These are phyloP conservation scores for Flueggea neowawraea DNA, from an alignment of 441 rosid species.

Conservation along the genomic window DNA sequence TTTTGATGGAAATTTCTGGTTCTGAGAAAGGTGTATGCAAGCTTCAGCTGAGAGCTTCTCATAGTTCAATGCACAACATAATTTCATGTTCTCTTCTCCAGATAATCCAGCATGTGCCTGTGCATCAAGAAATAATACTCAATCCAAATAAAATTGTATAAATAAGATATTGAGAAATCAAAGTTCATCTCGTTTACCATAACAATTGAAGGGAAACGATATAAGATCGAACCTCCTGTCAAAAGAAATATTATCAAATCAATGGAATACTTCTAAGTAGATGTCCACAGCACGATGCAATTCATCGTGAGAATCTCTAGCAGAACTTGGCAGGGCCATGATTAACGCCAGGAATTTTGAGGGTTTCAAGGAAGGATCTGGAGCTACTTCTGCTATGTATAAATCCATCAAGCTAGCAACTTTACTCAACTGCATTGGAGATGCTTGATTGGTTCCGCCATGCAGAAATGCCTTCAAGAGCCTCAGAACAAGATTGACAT, in stretches of 20 bases:
- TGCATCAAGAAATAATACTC: background rate
- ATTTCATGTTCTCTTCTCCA: slow-evolving; percentile 57
- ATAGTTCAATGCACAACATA: slow-evolving; percentile 45
- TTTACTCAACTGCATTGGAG: slow-evolving; percentile 36
- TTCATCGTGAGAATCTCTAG: slow-evolving; percentile 55
- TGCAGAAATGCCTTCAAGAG: slow-evolving; percentile 51
- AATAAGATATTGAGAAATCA: background rate
- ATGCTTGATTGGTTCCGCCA: slow-evolving; percentile 26
- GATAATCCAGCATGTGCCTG: slow-evolving; percentile 68
- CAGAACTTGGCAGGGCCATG: slow-evolving; percentile 58
- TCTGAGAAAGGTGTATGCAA: slow-evolving; percentile 49
- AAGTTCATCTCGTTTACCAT: background rate
- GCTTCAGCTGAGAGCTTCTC: slow-evolving; percentile 63
- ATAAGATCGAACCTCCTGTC: background rate
- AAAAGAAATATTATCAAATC: background rate
- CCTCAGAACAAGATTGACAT: slow-evolving; percentile 66
- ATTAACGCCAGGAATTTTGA: slow-evolving; percentile 62
- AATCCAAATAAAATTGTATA: background rate
- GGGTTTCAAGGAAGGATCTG: slow-evolving; percentile 69
- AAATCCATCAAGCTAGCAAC: slow-evolving; percentile 65
- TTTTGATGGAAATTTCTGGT: slow-evolving; percentile 54
- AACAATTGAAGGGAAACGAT: too few relatives aligned
- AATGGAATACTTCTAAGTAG: slow-evolving; percentile 63
- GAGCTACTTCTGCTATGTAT: slow-evolving; percentile 81
- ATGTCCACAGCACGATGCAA: slow-evolving; percentile 64